Base-by-base conservation (phyloP, 208 protist species). In the Acanthamoeba rhysodes region DNA sequence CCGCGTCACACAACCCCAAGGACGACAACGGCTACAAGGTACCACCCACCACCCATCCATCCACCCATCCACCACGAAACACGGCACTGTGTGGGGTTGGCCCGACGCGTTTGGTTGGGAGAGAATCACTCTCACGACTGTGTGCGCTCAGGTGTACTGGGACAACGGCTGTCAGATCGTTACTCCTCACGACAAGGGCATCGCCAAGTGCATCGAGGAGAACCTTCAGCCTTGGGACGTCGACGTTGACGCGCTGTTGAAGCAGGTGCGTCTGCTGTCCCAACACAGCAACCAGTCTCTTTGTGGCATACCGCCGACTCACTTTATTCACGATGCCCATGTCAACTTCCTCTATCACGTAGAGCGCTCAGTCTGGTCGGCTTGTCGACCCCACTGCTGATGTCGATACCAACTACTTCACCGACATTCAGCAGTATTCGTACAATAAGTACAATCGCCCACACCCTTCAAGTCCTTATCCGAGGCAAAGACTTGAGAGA, bases 1-100 rank as follows among this genome's bases (percentile, higher is more conserved):
- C 99, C n/a, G 99, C 99, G 34, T 99, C 98, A 80, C 99, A 99
- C 97, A 99, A 99, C 97, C 99, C 99, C 24, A 99, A 99, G 96
- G 96, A 98, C 48, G 99, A 99, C 98, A 99, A 99, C 97, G 99
- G 99, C 37, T 99, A 99, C 97, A 99, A 99, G 96, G 70, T 78
- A 41, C 32, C 5, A n/a, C 22, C 20, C 8, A 29, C 66, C 20
- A 29, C 66, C 6, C 29, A 74, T 27, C 14, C n/a, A 24, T 29
- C 27, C 66, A 34, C 66, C 66, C 66, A 24, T 6, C 66, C 20
- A 12, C 66, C 9, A 74, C 27, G n/a, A n/a, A n/a, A n/a, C n/a
- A n/a, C n/a, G n/a, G n/a, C n/a, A n/a, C n/a, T n/a, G n/a, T n/a
- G n/a, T n/a, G n/a, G n/a, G n/a, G n/a, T n/a, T 45, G 41, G 41